Conservation (phyloP, 129 eudicot genomes). For the Helianthus tuberosus region DNA sequence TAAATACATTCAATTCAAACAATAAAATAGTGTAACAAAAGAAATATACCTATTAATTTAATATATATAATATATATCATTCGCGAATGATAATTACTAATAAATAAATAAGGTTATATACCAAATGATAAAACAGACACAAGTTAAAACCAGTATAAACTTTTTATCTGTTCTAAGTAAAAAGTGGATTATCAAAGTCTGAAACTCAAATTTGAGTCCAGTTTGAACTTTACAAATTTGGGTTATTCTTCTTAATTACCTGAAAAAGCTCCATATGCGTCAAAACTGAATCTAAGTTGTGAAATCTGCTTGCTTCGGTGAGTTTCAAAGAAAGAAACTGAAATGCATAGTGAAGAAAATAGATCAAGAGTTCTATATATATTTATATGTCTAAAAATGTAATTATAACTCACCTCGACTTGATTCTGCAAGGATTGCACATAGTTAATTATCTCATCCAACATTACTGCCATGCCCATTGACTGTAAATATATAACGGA, state of each 20-base stretch:
- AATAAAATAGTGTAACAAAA: not conserved
- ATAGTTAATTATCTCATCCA: conserved; percentile 93
- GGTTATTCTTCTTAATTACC: conserved; percentile 33
- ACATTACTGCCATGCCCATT: conserved; percentile 97
- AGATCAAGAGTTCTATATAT: not conserved
- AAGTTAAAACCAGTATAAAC: too few relatives aligned
- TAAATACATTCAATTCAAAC: not conserved
- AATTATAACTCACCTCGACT: conserved; percentile 64
- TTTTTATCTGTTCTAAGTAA: not conserved
- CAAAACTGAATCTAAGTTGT: conserved; percentile 59
- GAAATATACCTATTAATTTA: not conserved
- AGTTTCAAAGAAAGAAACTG: conserved; percentile 96
- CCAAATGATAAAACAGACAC: too few relatives aligned
- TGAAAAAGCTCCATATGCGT: conserved; percentile 48
- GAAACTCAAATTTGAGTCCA: too few relatives aligned
- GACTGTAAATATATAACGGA: conserved; percentile 49
- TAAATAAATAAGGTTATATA: not conserved
- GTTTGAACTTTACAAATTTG: too few relatives aligned
- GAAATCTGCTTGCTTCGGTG: conserved; percentile 68
- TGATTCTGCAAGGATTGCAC: conserved; percentile 94
- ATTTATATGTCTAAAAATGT: not conserved
- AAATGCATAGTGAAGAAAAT: conserved; percentile 5
- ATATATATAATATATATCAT: not conserved
- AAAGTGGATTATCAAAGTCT: not conserved
- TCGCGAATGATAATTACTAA: not conserved